Conservation (phyloP, 768 basidiomycete species). For the Tricholoma bakamatsutake region DNA sequence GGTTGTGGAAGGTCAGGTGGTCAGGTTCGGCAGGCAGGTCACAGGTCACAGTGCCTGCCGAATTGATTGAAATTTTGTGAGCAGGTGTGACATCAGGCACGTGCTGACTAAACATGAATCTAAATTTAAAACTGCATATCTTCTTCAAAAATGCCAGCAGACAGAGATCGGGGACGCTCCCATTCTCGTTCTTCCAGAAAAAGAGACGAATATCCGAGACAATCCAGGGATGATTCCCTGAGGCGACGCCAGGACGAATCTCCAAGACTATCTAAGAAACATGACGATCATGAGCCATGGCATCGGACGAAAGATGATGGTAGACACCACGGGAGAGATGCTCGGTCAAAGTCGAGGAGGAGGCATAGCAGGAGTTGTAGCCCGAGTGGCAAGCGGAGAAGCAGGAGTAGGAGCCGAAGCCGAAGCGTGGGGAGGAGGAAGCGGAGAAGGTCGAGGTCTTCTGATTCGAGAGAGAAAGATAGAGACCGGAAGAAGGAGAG, state of each 20-base stretch:
- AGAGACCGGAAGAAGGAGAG: conserved; percentile 25
- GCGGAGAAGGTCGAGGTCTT: conserved; percentile 30
- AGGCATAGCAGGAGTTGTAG: conserved; percentile 13
- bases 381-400: conserved; percentile 20
- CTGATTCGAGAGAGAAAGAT: conserved; percentile 26
- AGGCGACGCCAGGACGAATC: neutral
- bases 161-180: neutral
- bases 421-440: conserved; percentile 27
- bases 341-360: neutral
- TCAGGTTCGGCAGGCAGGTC: no score
- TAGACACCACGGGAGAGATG: neutral
- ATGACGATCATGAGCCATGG: neutral
- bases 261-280: neutral
- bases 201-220: neutral
- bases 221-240: neutral
- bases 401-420: conserved; percentile 19
- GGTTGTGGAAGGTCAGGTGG: no score
- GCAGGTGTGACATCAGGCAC: no score
- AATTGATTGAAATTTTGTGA: no score
- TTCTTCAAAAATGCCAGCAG: neutral
- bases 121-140: no score
- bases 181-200: neutral
- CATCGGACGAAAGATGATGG: neutral
- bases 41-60: no score
- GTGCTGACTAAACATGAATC: no score